Conservation (phyloP, 208 protist genomes). For the Crithidia acanthocephali region DNA sequence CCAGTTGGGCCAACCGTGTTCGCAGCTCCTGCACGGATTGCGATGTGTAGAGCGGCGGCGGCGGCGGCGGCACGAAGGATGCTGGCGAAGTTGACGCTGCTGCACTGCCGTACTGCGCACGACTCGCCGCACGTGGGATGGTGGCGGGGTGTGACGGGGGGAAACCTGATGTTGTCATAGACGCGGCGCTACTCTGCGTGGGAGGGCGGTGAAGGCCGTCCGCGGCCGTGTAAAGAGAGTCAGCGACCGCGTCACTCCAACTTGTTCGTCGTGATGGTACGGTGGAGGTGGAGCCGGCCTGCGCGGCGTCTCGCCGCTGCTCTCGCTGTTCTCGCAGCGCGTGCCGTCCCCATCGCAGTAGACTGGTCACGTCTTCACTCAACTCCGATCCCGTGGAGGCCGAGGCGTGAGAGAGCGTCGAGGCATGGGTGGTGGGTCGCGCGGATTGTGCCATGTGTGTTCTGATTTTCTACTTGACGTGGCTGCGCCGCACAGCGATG, state of each 20-base stretch:
- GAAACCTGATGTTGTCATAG: no score
- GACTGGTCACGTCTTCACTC: slow-evolving; percentile 28
- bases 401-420: background rate
- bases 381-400: background rate
- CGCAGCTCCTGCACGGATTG: slow-evolving; percentile 27
- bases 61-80: background rate
- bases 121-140: background rate
- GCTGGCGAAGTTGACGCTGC: background rate
- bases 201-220: background rate
- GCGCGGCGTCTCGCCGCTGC: slow-evolving; percentile 18
- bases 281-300: no score
- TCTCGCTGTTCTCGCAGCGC: slow-evolving; percentile 17
- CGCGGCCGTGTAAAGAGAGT: background rate
- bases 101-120: background rate
- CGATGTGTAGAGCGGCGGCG: background rate
- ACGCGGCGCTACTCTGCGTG: background rate
- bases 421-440: background rate
- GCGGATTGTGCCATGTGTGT: background rate
- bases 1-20: slow-evolving; percentile 24
- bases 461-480: no score
- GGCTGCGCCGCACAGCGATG: background rate
- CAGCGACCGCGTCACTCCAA: no score
- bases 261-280: no score
- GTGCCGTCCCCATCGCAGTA: slow-evolving; percentile 21
- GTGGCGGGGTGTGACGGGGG: no score